Conservation (phyloP, 768 basidiomycete species). For the Phaeolepiota aurea region DNA sequence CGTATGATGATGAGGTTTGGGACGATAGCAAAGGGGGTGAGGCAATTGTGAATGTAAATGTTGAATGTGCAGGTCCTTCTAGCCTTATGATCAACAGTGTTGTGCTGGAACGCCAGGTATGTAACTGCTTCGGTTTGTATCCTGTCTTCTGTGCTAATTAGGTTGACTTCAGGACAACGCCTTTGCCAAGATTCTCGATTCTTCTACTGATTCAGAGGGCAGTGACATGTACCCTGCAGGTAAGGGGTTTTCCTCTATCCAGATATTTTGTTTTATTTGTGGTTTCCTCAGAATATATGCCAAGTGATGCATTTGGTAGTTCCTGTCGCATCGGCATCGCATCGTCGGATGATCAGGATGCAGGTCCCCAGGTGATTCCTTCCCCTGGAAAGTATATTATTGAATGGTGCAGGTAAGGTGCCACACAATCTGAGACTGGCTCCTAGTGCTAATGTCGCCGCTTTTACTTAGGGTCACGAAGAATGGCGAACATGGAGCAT, state of each 20-base stretch:
- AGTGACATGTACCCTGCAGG: conserved; percentile 40
- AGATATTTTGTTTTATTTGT: too few species aligned
- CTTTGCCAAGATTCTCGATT: conserved; percentile 40
- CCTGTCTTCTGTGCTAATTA: neutral
- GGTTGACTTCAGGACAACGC: conserved; percentile 28
- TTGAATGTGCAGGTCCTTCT: conserved; percentile 51
- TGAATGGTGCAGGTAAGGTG: conserved; percentile 53
- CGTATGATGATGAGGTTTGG: conserved; percentile 47
- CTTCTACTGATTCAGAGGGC: conserved; percentile 37
- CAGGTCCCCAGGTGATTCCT: conserved; percentile 22
- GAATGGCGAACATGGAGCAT: conserved; percentile 33
- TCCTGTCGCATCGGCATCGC: conserved; percentile 43
- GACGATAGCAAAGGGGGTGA: conserved; percentile 44
- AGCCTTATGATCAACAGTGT: conserved; percentile 44
- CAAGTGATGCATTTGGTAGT: conserved; percentile 59
- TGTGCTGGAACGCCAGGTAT: conserved; percentile 38
- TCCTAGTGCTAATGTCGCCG: neutral
- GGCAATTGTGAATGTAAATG: conserved; percentile 42
- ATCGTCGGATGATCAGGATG: conserved; percentile 26
- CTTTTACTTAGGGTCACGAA: conserved; percentile 44
- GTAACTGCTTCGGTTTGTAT: conserved; percentile 7
- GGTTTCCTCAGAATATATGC: conserved; percentile 54
- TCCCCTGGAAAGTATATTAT: conserved; percentile 55
- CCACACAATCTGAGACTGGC: conserved; percentile 1
- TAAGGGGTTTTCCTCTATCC: conserved; percentile 12